Base-by-base conservation (phyloP, 805 yeast genomes). In the Candida boleticola region DNA sequence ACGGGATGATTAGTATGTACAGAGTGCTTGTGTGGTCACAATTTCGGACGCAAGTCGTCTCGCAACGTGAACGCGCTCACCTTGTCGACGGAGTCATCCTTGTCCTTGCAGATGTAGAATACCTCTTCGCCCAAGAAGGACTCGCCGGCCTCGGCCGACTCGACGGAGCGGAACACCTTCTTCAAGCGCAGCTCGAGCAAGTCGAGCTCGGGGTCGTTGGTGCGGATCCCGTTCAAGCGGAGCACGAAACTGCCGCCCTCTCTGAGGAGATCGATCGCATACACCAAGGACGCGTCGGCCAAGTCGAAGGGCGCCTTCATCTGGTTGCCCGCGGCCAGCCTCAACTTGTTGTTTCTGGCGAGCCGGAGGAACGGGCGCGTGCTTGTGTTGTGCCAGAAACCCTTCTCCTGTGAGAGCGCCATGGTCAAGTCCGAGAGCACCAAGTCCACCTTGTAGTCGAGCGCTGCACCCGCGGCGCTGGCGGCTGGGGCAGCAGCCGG, bases 211-310 rank as follows among this genome's bases (percentile, higher is more conserved):
- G 59, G 52, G 43, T 70, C 71, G 2, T 47, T 42, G 4, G 43
- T 20, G 32, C 60, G 52, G 1, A 64, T 61, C 7, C 39, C 33
- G 7, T 60, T 41, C 20, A 70, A 41, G 36, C 73, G 48, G 4
- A 65, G 40, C 5, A 70, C 60, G 31, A 68, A 48, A 1, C 51
- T 57, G 1, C 74, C 74, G 1, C 50, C 50, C 11, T 60, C 55
- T 31, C 47, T 52, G 45, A 70, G 51, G 0, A 59, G 40, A 1
- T 53, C 54, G 36, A 68, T 61, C 10, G 59, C 48, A 14, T 69
- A 45, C 3, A 65, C 44, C 26, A 68, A 49, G 1, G 71, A 55
- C 0, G 73, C 73, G 40, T 69, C 74, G 1, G 73, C 71, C 51
- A 68, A 48, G 48, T 70, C 74, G 11, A 68, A 48, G 2, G 63